These are phyloP conservation scores for Hemisphaericaspora lyxosophila DNA, from an alignment of 1,139 yeast genomes.

Conservation along the genomic window DNA sequence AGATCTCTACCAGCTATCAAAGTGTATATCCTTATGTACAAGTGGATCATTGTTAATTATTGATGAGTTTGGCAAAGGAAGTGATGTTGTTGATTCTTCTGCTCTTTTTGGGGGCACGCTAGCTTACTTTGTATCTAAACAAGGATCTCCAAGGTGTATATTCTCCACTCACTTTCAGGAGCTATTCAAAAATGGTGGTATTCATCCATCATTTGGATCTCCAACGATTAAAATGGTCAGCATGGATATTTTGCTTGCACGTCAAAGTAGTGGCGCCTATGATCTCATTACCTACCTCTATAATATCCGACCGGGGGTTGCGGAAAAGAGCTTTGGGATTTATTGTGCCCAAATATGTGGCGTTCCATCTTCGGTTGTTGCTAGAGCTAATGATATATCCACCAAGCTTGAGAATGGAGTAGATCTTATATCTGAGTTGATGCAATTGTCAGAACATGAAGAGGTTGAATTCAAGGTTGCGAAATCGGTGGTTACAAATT, in stretches of 20 bases:
- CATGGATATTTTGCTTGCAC: slow-evolving; percentile 24
- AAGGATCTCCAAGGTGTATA: slow-evolving; percentile 28
- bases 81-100: slow-evolving; percentile 46
- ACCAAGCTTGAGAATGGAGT: slow-evolving; percentile 16
- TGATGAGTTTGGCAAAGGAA: slow-evolving; percentile 56
- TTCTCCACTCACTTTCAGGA: slow-evolving; percentile 48
- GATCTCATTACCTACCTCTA: slow-evolving; percentile 31
- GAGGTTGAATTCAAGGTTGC: slow-evolving; percentile 14
- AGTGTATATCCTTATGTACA: slow-evolving; percentile 34
- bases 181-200: slow-evolving; percentile 21
- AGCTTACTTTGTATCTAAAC: slow-evolving; percentile 18
- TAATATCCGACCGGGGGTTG: slow-evolving; percentile 26
- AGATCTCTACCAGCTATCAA: slow-evolving; percentile 46
- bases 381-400: slow-evolving; percentile 25
- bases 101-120: slow-evolving; percentile 41
- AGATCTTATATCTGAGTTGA: slow-evolving; percentile 16
- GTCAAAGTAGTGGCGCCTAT: slow-evolving; percentile 1
- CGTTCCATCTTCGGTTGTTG: slow-evolving; percentile 22
- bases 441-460: slow-evolving; percentile 16
- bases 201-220: slow-evolving; percentile 5
- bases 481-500: slow-evolving; percentile 23
- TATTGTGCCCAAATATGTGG: slow-evolving; percentile 40
- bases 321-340: slow-evolving; percentile 35
- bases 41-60: slow-evolving; percentile 38
- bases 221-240: slow-evolving; percentile 7